phyloP scores from a whole-genome alignment of 768 basidiomycete species.

The Punctularia strigosozonata region DNA sequence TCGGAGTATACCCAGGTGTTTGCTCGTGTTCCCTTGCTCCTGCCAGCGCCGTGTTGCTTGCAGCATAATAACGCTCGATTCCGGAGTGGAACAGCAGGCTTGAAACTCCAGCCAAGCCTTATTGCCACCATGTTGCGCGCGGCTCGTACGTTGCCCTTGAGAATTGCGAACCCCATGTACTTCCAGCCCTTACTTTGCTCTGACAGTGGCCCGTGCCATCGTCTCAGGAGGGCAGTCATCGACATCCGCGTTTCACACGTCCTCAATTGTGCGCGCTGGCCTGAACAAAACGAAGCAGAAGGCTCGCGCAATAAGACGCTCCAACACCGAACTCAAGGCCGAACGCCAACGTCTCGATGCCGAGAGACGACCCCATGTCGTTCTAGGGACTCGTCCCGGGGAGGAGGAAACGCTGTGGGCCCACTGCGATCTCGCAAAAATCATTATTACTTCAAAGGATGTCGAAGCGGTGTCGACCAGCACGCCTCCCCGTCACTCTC shows the following conservation, averaged over 20 bases:
- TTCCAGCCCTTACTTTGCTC: not conserved
- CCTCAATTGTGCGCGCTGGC: slow-evolving; percentile 23
- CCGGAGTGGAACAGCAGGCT: too few species aligned
- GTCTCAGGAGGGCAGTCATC: slow-evolving; percentile 26
- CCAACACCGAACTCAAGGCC: slow-evolving; percentile 33
- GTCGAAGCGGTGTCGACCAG: slow-evolving; percentile 5
- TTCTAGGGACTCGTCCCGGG: slow-evolving; percentile 60
- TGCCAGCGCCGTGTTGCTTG: slow-evolving; percentile 6
- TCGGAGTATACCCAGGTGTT: slow-evolving; percentile 9
- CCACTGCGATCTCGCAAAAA: slow-evolving; percentile 49
- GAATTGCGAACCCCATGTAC: slow-evolving; percentile 1
- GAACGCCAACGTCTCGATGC: slow-evolving; percentile 25
- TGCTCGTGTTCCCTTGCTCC: slow-evolving; percentile 14
- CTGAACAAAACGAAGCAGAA: slow-evolving; percentile 20
- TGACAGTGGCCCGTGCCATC: slow-evolving; percentile 24
- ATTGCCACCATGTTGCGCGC: not conserved
- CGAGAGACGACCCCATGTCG: slow-evolving; percentile 44
- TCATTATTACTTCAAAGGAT: slow-evolving; percentile 42
- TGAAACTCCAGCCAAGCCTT: too few species aligned
- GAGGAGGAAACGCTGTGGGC: slow-evolving; percentile 62
- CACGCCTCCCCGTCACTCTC: slow-evolving; percentile 8
- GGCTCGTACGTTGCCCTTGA: slow-evolving; percentile 17
- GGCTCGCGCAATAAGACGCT: slow-evolving; percentile 26
- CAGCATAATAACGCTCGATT: too few species aligned
- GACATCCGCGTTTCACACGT: slow-evolving; percentile 35